Base-by-base conservation (phyloP, 345 rosid species). In the Arabis hirsuta region DNA sequence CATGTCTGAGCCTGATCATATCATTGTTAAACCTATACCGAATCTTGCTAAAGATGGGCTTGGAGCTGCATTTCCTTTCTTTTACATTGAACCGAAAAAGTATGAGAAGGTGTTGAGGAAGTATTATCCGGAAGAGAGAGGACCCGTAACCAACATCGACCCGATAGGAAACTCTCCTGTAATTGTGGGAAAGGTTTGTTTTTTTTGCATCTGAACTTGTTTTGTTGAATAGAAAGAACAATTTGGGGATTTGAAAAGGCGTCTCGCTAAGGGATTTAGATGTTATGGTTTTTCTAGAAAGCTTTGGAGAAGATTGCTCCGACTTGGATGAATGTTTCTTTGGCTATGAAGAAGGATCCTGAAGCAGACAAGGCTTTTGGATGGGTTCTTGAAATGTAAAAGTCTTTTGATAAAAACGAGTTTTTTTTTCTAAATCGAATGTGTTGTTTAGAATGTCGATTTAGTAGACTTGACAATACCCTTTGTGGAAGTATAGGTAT, bases 341-440 rank as follows among this genome's bases (percentile, higher is more conserved):
- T 95, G 84, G 96, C 97, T 72, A 95, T 95, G 99, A 95, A 95
- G 81, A 95, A 95, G 71, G 99, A 90, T 81, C 94, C 97, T 71
- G 91, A 88, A 76, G 76, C 97, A 59, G 98, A 96, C 73, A 96
- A 90, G 75, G 90, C 96, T 76, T 96, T 95, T 66, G 99, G 99
- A 58, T 96, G 99, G 98, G 99, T 96, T 73, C 98, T 96, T 81
- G 98, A 96, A 82, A 91, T 94, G 98, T 94, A 79, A 81, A 81
- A 12, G 29, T 67, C 58, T 16, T 24, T 51, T 27, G 13, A 12
- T 14, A 2, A 2, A 2, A 13, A 36, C 9, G 0, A 29, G 4
- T 9, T 16, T 27, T 19, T 45, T 5, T n/a, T 13, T 19, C 27
- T 3, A 42, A 27, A 41, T 29, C 0, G 7, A 61, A 38, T 62